A percentile compares a stretch with the other conserved stretches of the same genome.
Conservation (phyloP, 106 monocot genomes). For the Allium cepa region DNA sequence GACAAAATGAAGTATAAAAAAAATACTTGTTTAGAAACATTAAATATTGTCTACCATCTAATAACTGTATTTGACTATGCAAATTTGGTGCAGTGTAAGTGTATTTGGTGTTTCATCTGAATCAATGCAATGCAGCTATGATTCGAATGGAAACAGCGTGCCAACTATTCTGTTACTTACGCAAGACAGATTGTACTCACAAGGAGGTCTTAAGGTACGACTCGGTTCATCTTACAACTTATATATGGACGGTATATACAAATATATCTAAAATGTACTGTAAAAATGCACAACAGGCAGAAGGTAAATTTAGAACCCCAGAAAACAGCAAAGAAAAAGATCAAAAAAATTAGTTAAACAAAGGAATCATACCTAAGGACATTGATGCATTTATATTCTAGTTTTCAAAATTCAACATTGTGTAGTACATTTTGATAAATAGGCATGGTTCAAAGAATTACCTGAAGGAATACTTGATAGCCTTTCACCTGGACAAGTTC, state of each 20-base stretch:
- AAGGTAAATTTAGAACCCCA: conserved; percentile 43
- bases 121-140: no score
- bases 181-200: conserved; percentile 76
- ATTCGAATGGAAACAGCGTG: no score
- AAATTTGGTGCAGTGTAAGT: no score
- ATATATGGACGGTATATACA: neutral
- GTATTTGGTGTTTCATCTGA: no score
- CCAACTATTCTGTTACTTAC: no score
- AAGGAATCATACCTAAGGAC: conserved; percentile 34
- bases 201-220: conserved; percentile 74
- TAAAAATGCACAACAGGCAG: conserved; percentile 20
- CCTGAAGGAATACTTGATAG: conserved; percentile 17
- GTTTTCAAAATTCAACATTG: no score
- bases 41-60: no score
- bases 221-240: neutral
- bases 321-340: conserved; percentile 38
- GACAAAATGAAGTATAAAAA: no score
- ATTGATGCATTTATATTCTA: conserved; percentile 19
- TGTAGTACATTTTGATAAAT: neutral
- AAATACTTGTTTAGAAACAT: no score
- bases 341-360: conserved; percentile 36
- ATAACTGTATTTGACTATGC: no score
- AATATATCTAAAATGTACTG: neutral
- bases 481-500: conserved; percentile 20
- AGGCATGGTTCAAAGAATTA: conserved; percentile 27